Conservation (phyloP, 441 rosid species). For the Pelargonium australe region DNA sequence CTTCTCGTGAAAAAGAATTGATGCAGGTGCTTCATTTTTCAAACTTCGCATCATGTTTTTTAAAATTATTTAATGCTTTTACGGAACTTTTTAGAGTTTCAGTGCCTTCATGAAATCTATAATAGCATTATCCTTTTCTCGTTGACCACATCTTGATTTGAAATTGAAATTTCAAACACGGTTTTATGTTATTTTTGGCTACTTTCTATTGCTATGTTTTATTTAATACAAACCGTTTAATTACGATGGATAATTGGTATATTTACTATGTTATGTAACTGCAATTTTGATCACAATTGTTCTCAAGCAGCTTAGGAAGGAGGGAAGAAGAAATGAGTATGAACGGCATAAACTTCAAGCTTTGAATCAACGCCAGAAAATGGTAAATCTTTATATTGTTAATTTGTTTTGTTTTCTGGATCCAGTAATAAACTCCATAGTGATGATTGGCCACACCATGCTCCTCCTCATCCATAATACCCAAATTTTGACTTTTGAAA, state of each 20-base stretch:
- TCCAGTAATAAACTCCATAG: neutral
- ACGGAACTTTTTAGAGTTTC: neutral
- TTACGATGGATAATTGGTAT: neutral
- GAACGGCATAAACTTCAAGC: constrained; percentile 63
- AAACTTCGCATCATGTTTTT: neutral
- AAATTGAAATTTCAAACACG: no score
- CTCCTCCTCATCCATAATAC: no score
- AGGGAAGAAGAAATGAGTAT: constrained; percentile 61
- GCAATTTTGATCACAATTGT: constrained; percentile 5
- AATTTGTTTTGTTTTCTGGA: neutral
- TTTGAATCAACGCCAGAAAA: constrained; percentile 53
- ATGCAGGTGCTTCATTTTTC: constrained; percentile 54
- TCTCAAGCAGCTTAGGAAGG: constrained; percentile 50
- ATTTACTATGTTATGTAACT: constrained; percentile 1
- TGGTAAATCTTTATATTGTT: constrained; percentile 28
- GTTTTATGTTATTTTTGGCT: no score
- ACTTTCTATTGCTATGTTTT: no score
- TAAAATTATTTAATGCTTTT: neutral
- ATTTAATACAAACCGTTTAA: no score
- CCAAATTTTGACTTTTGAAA: no score
- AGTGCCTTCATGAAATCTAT: no score
- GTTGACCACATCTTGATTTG: no score
- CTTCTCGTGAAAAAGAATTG: constrained; percentile 80
- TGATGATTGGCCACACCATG: neutral
- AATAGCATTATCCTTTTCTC: no score